Conservation (phyloP, 148 eudicot genomes). For the Chenopodium album region DNA sequence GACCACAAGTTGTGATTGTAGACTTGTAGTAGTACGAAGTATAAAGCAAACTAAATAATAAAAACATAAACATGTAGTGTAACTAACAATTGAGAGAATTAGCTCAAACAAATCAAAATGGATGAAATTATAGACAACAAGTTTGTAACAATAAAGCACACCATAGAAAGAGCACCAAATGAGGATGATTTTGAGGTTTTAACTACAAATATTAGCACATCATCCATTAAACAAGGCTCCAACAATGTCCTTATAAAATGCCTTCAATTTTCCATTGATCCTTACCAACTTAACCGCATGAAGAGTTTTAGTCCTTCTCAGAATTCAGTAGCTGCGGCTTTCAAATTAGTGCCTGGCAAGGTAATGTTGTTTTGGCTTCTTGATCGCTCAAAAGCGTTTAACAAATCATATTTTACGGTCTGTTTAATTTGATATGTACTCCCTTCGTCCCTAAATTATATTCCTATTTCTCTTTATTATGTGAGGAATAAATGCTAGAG, state of each 20-base stretch:
- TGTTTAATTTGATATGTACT: too few relatives aligned
- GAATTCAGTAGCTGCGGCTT: constrained; percentile 10
- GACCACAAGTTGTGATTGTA: too few relatives aligned
- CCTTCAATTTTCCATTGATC: constrained; percentile 47
- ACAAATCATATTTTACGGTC: too few relatives aligned
- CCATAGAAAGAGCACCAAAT: constrained; percentile 39
- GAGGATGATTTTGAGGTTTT: constrained; percentile 47
- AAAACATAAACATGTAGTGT: too few relatives aligned
- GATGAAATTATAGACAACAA: constrained; percentile 31
- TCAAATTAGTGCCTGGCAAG: constrained; percentile 33
- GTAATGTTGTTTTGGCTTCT: constrained; percentile 2
- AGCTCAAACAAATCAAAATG: not conserved
- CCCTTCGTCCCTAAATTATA: too few relatives aligned
- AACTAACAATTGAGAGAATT: too few relatives aligned
- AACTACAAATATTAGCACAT: constrained; percentile 14
- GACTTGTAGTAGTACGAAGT: too few relatives aligned
- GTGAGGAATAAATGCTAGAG: too few relatives aligned
- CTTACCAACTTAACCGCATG: constrained; percentile 56
- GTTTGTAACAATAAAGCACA: constrained; percentile 32
- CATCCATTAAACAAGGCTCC: constrained; percentile 13
- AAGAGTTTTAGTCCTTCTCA: constrained; percentile 40
- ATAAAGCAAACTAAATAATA: too few relatives aligned
- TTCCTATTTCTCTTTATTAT: too few relatives aligned
- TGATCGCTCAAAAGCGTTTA: too few relatives aligned
- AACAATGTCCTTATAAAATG: constrained; percentile 38